These are phyloP conservation scores for Citrullus amarus DNA, from an alignment of 306 rosid genomes.

Conservation along the genomic window DNA sequence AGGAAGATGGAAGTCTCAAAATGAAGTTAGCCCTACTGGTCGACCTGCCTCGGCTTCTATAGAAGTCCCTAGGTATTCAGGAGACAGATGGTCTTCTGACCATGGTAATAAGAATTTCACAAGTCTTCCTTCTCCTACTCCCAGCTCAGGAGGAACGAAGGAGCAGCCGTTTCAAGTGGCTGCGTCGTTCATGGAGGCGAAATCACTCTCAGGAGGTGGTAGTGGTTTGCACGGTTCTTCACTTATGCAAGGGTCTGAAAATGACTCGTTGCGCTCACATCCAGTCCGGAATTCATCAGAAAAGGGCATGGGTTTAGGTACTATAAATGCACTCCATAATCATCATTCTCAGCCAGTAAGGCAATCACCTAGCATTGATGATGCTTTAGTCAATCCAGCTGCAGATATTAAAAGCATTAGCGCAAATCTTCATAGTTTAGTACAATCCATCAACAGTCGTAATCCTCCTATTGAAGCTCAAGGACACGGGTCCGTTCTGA, in stretches of 20 bases:
- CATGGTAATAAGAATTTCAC: slow-evolving; percentile 38
- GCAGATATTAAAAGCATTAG: slow-evolving; percentile 40
- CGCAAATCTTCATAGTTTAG: slow-evolving; percentile 51
- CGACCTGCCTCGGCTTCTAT: slow-evolving; percentile 38
- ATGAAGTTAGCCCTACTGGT: slow-evolving; percentile 27
- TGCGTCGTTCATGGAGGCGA: slow-evolving; percentile 27
- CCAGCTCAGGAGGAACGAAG: slow-evolving; percentile 41
- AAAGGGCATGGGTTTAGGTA: slow-evolving; percentile 14
- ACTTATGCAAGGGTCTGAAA: slow-evolving; percentile 23
- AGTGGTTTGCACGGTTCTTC: slow-evolving; percentile 35
- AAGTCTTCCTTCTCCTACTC: slow-evolving; percentile 96
- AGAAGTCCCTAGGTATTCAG: slow-evolving; percentile 47
- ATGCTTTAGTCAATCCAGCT: slow-evolving; percentile 21
- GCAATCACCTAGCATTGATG: slow-evolving; percentile 20
- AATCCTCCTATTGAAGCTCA: slow-evolving; percentile 33
- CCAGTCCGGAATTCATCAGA: slow-evolving; percentile 19
- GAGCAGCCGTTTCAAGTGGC: slow-evolving; percentile 35
- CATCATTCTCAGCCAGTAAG: slow-evolving; percentile 38
- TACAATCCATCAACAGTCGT: slow-evolving; percentile 32
- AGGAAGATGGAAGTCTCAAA: slow-evolving; percentile 47
- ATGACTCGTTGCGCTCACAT: slow-evolving; percentile 23
- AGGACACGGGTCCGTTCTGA: slow-evolving; percentile 49
- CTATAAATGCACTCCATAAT: slow-evolving; percentile 25
- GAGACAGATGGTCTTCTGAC: slow-evolving; percentile 47
- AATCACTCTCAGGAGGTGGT: slow-evolving; percentile 20